These are phyloP conservation scores for Hippophae rhamnoides DNA, from an alignment of 306 rosid genomes.

Conservation along the genomic window DNA sequence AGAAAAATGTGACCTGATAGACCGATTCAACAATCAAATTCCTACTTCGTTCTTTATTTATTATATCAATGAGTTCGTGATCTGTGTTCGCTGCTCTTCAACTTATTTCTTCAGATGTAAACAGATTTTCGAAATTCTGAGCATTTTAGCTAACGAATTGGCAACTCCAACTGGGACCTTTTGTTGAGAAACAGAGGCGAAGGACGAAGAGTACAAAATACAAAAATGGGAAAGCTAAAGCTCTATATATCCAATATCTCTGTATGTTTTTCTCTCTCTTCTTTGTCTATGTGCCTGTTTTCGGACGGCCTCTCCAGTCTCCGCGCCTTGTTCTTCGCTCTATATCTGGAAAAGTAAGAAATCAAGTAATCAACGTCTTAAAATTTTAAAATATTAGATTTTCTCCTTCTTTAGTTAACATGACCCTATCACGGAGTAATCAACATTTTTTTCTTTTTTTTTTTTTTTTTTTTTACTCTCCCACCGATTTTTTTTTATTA, in stretches of 20 bases:
- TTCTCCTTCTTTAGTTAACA: too few relatives aligned
- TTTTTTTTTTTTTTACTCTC: too few relatives aligned
- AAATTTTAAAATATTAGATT: too few relatives aligned
- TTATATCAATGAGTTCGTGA: slow-evolving; percentile 4
- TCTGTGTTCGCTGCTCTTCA: slow-evolving; percentile 21
- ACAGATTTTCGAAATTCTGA: too few relatives aligned
- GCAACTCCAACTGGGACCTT: slow-evolving; percentile 22
- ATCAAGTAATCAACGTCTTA: too few relatives aligned
- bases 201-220: neutral
- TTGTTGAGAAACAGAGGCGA: slow-evolving; percentile 19
- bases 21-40: neutral
- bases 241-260: slow-evolving; percentile 1
- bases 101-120: neutral
- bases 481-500: too few relatives aligned
- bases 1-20: too few relatives aligned
- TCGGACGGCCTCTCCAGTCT: slow-evolving; percentile 48
- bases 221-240: neutral
- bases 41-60: neutral
- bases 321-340: slow-evolving; percentile 48
- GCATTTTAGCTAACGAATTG: slow-evolving; percentile 23
- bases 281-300: slow-evolving; percentile 7
- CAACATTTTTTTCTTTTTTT: too few relatives aligned
- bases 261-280: neutral
- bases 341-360: neutral
- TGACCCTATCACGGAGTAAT: too few relatives aligned